Base-by-base conservation (phyloP, 1,139 yeast species). In the Scheffersomyces segobiensis region DNA sequence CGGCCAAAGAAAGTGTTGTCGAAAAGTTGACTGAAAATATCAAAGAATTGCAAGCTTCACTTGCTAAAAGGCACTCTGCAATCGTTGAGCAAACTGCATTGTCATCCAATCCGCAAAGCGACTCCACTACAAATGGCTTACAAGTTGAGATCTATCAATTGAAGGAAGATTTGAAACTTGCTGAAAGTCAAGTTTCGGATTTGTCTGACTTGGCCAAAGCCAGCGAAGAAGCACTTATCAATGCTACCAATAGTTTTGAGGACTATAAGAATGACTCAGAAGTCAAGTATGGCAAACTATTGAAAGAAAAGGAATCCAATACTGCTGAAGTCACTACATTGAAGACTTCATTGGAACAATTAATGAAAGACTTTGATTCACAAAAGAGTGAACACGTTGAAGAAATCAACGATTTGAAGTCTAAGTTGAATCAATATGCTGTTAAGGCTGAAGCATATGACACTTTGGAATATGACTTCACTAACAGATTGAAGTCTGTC, bases 111-210 rank as follows among this genome's bases (percentile, higher is more conserved):
- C 12, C 42, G 12, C 42, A 32, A 14, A 32, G 42, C 17, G 60
- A 57, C 52, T 50, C 57, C 4, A 63, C 60, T 20, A 57, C 57
- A 19, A 60, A 56, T 48, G 61, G 62, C 20, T 55, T 65, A 18
- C 52, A 59, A 54, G 63, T 67, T 19, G 82, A 79, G 57, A 65
- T 74, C 19, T 73, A 71, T 26, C 79, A 75, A 60, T 69, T 77
- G 53, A 74, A 71, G 60, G 74, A 73, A 52, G 83, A 78, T 49
- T 70, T 79, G 56, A 69, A 70, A 53, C 71, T 71, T 42, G 75
- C 82, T 0, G 83, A 79, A 62, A 65, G 71, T 5, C 81, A 79
- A 62, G 80, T 76, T 6, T 68, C 66, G 32, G 83, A 80, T 60
- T 70, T 78, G 53, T 68, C 79, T 7, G 71, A 68, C 46, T 74